Evolutionary conservation across 805 yeast species (phyloP).

Genomic region (Lachancea mirantina): DNA sequence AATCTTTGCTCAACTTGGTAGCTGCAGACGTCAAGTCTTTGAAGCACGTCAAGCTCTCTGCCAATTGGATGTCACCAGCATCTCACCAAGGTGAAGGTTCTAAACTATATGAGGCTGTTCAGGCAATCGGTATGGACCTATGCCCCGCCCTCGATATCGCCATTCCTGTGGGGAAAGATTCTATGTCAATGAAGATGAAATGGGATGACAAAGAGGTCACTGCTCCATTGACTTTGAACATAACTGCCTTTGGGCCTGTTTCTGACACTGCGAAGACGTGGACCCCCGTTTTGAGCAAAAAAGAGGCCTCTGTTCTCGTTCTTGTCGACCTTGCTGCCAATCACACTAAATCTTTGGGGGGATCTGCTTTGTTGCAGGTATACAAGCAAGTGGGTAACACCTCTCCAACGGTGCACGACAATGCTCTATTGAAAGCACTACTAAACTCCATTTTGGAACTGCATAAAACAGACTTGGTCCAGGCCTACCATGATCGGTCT

Average conservation of each 20-base stretch:
- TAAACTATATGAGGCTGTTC: slow-evolving; percentile 91
- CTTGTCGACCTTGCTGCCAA: slow-evolving; percentile 68
- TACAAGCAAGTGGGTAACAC: slow-evolving; percentile 78
- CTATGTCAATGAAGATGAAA: slow-evolving; percentile 98
- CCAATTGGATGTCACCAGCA: slow-evolving; percentile 99
- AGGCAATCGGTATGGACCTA: slow-evolving; percentile 88
- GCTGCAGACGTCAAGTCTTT: slow-evolving; percentile 83
- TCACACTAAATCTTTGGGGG: slow-evolving; percentile 67
- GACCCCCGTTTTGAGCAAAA: slow-evolving; percentile 73
- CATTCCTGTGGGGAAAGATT: slow-evolving; percentile 97
- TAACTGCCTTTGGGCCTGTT: slow-evolving; percentile 91
- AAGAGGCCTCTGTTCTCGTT: slow-evolving; percentile 55
- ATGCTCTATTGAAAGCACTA: slow-evolving; percentile 56
- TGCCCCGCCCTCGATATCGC: slow-evolving; percentile 89
- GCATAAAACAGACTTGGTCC: slow-evolving; percentile 60
- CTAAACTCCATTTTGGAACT: slow-evolving; percentile 61
- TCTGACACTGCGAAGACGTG: slow-evolving; percentile 79
- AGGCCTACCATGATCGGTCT: slow-evolving; percentile 90
- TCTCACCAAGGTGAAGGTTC: slow-evolving; percentile 93
- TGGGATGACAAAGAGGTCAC: slow-evolving; percentile 92
- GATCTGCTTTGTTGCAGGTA: slow-evolving; percentile 91
- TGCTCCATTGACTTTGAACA: slow-evolving; percentile 86
- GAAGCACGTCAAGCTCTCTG: slow-evolving; percentile 76
- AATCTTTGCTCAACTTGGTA: slow-evolving; percentile 75
- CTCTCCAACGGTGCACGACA: slow-evolving; percentile 76